Evolutionary conservation across 345 rosid species (phyloP), one percentile per base, ranked within the genome.

Genomic region (Cardamine occulta): DNA sequence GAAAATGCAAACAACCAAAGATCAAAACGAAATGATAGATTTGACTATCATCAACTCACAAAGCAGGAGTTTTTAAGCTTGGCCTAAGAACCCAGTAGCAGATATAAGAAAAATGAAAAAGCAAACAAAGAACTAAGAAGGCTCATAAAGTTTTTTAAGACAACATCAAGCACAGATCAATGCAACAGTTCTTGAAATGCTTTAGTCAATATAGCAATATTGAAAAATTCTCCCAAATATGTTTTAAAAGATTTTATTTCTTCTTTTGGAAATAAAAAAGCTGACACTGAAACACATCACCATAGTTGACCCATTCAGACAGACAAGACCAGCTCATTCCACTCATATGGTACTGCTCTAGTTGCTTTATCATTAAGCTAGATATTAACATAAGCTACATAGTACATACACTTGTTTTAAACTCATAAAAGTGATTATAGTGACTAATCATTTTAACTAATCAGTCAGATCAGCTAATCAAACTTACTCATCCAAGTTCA

Each of bases 291-390:
- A 45, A 65, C 60, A 68, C 57, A 60, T 42, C 54, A 58, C 53
- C n/a, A 21, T 28, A 58, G 11, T 31, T 61, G 52, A 59, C 73
- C 31, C 53, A 75, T 75, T 49, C 67, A 60, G 79, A 67, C 53
- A 66, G 40, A 74, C 26, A 35, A 74, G 66, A 34, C 47, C 56
- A 57, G 24, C 66, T 76, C 71, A 69, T 70, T 24, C 61, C 52
- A 63, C 21, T 42, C 15, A 59, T 34, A 34, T 61, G 26, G 11
- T 21, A 45, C 49, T 45, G 51, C 1, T 47, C 21, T 6, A 63
- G 45, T 56, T 54, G 65, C 66, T 73, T 28, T 74, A 11, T 44
- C 61, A 37, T 63, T 44, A 66, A 69, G 58, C 68, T 40, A 34
- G 34, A 73, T 39, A 39, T 45, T 6, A 66, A 59, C 61, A 67